Evolutionary conservation across 768 basidiomycete genomes (phyloP), one percentile per base, ranked within the genome.

Genomic region (Rhizopogon vesiculosus): DNA sequence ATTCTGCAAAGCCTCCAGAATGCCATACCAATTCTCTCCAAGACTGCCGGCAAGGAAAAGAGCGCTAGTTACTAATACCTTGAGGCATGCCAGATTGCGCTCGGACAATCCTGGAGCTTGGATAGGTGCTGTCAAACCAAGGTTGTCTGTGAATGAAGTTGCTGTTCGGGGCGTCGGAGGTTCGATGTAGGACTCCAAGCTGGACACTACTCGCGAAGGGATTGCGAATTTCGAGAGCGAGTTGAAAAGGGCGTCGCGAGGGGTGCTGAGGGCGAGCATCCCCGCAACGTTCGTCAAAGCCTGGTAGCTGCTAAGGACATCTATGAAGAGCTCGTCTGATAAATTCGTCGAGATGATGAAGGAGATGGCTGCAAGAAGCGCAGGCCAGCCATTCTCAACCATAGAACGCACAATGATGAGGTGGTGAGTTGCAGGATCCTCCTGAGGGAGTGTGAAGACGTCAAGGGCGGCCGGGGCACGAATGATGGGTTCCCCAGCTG

Each of bases 161-260:
- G 80, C 76, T 0, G 86, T 79, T 28, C 87, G 80, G 0, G 89
- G 85, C 0, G 86, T 86, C 28, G 78, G 71, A 2, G 78, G 77
- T 51, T 82, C 82, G 13, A 67, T 55, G 64, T 78, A 69, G 51
- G 83, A 72, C 55, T 95, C 91, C 55, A 97, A 70, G 61, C 87
- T 87, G 1, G 91, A 89, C 0, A 99, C 91, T 10, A 98, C 90
- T 2, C 87, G 80, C 0, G 91, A 81, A 0, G 96, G 96, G n/a
- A 98, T 90, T 0, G 94, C 89, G 56, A 91, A 87, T 66, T 94
- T 93, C n/a, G 91, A 83, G 15, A 99, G 79, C 46, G 84, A 87
- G 19, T 84, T 89, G 65, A 98, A 84, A 73, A 99, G 94, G 0
- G 96, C 95, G 58, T 98, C 94, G 18, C 96, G 82, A 0, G 95